Evolutionary conservation across 1,139 yeast genomes (phyloP).

Genomic region (Pneumocystis carinii): DNA sequence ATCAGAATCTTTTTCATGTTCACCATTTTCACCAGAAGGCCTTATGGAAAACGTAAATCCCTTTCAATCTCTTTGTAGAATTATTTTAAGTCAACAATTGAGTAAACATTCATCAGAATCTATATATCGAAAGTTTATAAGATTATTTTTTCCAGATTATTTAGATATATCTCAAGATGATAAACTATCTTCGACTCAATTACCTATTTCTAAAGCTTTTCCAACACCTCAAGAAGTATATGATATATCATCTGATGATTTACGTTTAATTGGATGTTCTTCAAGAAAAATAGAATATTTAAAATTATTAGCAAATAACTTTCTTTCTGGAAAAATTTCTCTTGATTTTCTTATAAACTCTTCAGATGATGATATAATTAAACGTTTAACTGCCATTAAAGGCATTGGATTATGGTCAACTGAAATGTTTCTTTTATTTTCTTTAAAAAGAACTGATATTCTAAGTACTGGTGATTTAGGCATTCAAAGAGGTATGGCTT

Average conservation of each 20-base stretch:
- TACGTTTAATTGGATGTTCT: constrained; percentile 59
- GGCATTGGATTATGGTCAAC: constrained; percentile 91
- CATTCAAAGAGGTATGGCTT: constrained; percentile 62
- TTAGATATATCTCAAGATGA: constrained; percentile 3
- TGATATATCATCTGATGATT: constrained; percentile 20
- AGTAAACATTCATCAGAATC: constrained; percentile 71
- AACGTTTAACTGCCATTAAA: constrained; percentile 44
- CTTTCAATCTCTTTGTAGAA: constrained; percentile 12
- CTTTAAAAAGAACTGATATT: constrained; percentile 48
- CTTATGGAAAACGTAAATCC: constrained; percentile 14
- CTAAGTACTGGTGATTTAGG: constrained; percentile 76
- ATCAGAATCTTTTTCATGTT: constrained; percentile 11
- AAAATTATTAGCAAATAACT: constrained; percentile 22
- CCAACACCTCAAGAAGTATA: constrained; percentile 41
- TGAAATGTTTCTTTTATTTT: constrained; percentile 68
- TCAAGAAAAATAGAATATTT: constrained; percentile 47
- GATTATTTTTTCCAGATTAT: constrained; percentile 20
- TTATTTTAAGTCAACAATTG: constrained; percentile 43
- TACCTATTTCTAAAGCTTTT: constrained; percentile 17
- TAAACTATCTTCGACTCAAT: neutral
- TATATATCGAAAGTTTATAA: constrained; percentile 39
- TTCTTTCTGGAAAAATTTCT: constrained; percentile 24
- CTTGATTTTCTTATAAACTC: constrained; percentile 20
- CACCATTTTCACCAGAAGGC: constrained; percentile 10
- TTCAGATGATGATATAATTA: constrained; percentile 36